Percentiles rank a stretch among this genome's conserved stretches.
Conservation (phyloP, 305 asterid genomes). For the Fraxinus dipetala region DNA sequence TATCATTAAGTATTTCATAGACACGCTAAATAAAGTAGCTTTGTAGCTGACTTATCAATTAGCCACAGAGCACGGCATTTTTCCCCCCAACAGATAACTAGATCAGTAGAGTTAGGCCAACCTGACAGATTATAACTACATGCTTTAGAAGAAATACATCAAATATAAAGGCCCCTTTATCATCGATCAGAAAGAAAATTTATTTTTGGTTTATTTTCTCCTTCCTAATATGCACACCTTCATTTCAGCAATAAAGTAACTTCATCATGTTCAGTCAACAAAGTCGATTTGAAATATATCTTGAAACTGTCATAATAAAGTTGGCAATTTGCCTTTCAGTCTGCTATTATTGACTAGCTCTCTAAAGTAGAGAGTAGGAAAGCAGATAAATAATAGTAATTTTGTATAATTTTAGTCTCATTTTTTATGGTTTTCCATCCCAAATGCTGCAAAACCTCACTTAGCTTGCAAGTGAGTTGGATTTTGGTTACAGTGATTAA, state of each 20-base stretch:
- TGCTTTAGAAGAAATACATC: neutral
- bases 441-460: neutral
- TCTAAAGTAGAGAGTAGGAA: neutral
- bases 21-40: conserved; percentile 1
- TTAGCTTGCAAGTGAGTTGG: neutral
- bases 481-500: neutral
- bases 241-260: conserved; percentile 10
- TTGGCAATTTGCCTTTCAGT: neutral
- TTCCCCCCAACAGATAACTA: neutral
- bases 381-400: neutral
- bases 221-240: conserved; percentile 10
- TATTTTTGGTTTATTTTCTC: neutral
- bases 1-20: neutral
- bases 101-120: neutral
- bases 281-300: neutral
- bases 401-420: neutral
- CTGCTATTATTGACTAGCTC: neutral
- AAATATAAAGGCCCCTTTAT: neutral
- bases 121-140: neutral
- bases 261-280: conserved; percentile 5
- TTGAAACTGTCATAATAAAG: neutral
- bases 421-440: neutral
- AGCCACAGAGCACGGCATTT: conserved; percentile 4
- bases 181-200: neutral
- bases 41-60: conserved; percentile 9